Percentiles rank a stretch among this genome's conserved stretches.
Conservation (phyloP, 352 stramenopile species). For the Globisporangium barbulae region DNA sequence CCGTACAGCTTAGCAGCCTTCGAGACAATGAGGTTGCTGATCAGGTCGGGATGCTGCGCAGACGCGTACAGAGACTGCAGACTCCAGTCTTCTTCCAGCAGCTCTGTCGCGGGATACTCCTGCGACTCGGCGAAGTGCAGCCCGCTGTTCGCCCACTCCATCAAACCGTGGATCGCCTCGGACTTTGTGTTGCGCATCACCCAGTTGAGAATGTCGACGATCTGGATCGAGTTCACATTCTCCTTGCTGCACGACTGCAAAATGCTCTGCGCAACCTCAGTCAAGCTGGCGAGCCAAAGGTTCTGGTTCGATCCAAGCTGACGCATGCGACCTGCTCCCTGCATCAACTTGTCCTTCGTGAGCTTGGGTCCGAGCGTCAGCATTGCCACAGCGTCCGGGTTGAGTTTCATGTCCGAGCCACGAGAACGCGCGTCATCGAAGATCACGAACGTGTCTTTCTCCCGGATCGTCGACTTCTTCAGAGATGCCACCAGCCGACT, state of each 20-base stretch:
- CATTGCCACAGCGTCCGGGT: conserved; percentile 56
- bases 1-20: conserved; percentile 10
- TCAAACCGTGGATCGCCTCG: conserved; percentile 53
- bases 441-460: conserved; percentile 87
- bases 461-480: conserved; percentile 65
- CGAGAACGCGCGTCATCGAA: conserved; percentile 90
- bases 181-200: conserved; percentile 82
- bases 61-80: conserved; percentile 37
- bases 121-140: conserved; percentile 56
- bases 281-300: conserved; percentile 60
- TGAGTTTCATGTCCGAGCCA: conserved; percentile 88
- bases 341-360: conserved; percentile 93
- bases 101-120: conserved; percentile 19
- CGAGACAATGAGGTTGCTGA: conserved; percentile 33
- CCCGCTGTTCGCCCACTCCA: conserved; percentile 78
- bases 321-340: conserved; percentile 85
- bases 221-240: conserved; percentile 14
- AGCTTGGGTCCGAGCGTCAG: conserved; percentile 83
- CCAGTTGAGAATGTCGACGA: conserved; percentile 72
- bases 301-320: conserved; percentile 70
- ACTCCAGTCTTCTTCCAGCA: conserved; percentile 53
- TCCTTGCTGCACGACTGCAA: conserved; percentile 17
- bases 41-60: conserved; percentile 22
- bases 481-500: conserved; percentile 38
- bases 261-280: conserved; percentile 64